These are phyloP conservation scores for Chloris gayana DNA, from an alignment of 176 grass and related monocot genomes.

Conservation along the genomic window DNA sequence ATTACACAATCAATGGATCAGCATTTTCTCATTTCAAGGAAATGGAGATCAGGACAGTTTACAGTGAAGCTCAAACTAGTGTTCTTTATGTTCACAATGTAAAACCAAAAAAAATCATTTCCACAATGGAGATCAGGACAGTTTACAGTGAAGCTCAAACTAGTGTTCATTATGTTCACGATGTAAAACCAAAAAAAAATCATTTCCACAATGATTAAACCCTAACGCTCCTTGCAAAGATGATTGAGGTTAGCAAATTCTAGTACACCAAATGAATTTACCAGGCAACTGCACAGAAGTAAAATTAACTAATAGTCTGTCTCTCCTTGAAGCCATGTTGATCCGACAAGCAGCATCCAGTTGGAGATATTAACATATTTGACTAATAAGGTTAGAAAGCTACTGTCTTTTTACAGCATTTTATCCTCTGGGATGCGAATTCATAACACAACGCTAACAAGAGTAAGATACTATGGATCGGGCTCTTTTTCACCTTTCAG, in stretches of 20 bases:
- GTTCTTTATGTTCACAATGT: too few species aligned
- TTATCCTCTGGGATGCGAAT: neutral
- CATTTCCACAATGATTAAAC: conserved; percentile 17
- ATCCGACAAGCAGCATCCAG: conserved; percentile 6
- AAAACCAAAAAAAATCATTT: too few species aligned
- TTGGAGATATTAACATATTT: conserved; percentile 40
- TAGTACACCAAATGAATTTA: conserved; percentile 31
- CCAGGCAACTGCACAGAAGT: conserved; percentile 35
- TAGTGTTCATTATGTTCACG: neutral
- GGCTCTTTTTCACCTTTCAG: neutral
- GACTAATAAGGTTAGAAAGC: conserved; percentile 39
- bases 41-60: neutral
- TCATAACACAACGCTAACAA: conserved; percentile 1
- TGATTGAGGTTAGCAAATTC: neutral
- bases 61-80: neutral
- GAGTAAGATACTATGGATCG: neutral
- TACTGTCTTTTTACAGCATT: conserved; percentile 47
- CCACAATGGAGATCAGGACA: neutral
- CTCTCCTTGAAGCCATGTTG: neutral
- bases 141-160: neutral
- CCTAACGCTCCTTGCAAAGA: neutral
- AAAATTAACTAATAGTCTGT: conserved; percentile 1
- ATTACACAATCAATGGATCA: neutral
- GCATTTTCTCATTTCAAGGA: neutral
- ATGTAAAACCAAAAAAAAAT: neutral